Conservation (phyloP, 2,329 filamentous ascomycete genomes). For the Mycogone perniciosa region DNA sequence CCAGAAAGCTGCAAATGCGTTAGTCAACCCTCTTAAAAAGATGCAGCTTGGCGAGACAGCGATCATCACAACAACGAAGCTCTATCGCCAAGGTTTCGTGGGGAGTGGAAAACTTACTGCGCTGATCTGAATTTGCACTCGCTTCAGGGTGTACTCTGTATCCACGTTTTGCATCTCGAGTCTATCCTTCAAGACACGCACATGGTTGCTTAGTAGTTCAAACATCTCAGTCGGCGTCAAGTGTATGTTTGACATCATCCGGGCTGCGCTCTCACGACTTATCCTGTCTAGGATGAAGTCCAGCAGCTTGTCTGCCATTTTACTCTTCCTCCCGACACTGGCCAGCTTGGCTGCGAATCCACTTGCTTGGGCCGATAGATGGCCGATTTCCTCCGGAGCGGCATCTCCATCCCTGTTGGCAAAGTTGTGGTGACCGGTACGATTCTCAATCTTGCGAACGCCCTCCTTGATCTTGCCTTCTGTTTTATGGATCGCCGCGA, state of each 20-base stretch:
- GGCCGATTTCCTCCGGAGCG: background rate
- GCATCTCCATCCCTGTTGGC: slow-evolving; percentile 20
- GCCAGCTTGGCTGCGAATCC: slow-evolving; percentile 31
- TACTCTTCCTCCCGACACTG: slow-evolving; percentile 31
- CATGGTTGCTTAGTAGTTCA: slow-evolving; percentile 22
- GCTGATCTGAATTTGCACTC: slow-evolving; percentile 34
- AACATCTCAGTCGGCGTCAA: slow-evolving; percentile 7
- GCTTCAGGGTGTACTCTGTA: slow-evolving; percentile 29
- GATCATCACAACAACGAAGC: background rate
- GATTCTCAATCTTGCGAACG: slow-evolving; percentile 29
- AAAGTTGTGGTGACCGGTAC: slow-evolving; percentile 31
- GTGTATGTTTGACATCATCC: background rate
- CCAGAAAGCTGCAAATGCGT: slow-evolving; percentile 27
- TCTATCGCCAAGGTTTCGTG: background rate
- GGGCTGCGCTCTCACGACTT: slow-evolving; percentile 1
- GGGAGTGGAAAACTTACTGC: slow-evolving; percentile 23
- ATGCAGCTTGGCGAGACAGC: too few relatives aligned
- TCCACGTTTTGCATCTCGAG: slow-evolving; percentile 32
- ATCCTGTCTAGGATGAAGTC: slow-evolving; percentile 22
- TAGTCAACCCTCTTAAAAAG: slow-evolving; percentile 7
- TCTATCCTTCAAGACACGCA: slow-evolving; percentile 26
- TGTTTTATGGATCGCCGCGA: slow-evolving; percentile 27
- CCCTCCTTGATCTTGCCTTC: slow-evolving; percentile 26
- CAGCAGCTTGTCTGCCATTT: slow-evolving; percentile 28
- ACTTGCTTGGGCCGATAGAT: slow-evolving; percentile 28